Base-by-base conservation (phyloP, 352 stramenopile species). In the Achlya hypogyna region DNA sequence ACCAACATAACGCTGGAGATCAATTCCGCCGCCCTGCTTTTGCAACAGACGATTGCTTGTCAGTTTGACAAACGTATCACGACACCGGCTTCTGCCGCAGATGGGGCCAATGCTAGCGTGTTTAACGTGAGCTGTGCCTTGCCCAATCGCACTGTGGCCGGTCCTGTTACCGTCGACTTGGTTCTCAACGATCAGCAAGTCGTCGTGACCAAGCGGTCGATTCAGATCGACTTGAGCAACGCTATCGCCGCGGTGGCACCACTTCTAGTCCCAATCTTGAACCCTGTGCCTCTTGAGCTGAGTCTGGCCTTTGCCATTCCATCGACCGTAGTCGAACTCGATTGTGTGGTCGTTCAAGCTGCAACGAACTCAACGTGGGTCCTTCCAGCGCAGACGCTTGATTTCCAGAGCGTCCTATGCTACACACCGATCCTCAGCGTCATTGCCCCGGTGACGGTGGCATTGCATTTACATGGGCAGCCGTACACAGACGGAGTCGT, bases 401-500 rank as follows among this genome's bases (percentile, higher is more conserved):
- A 1, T 10, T 1, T n/a, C 49, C 49, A n/a, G 14, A 62, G 40
- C 22, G 31, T 53, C 29, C 51, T 35, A 3, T 71, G 66, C 12
- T n/a, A 47, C 5, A 52, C 58, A 34, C 42, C 43, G 29, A 34
- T 22, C 16, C 45, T 40, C 23, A 25, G 43, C 3, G 18, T 51
- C 9, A 18, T 23, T 25, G 22, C 23, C 20, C 16, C 16, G 14
- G 20, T 65, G 18, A 35, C 51, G 18, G 25, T 75, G 22, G 27
- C 60, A 42, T 47, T 75, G 12, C 58, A 54, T 16, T 66, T 71
- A 51, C 43, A 71, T 43, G 62, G 62, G 16, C 38, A 71, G 29
- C 32, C 59, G 40, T 75, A 71, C 52, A 63, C 35, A 3, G 63
- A 52, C 22, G 68, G 47, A 47, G 28, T 5, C 14, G 40, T 65